Percentiles rank a stretch among this genome's conserved stretches.
phyloP scores from a whole-genome alignment of 805 yeast genomes.

The Trichomonascus vanleenenianus region DNA sequence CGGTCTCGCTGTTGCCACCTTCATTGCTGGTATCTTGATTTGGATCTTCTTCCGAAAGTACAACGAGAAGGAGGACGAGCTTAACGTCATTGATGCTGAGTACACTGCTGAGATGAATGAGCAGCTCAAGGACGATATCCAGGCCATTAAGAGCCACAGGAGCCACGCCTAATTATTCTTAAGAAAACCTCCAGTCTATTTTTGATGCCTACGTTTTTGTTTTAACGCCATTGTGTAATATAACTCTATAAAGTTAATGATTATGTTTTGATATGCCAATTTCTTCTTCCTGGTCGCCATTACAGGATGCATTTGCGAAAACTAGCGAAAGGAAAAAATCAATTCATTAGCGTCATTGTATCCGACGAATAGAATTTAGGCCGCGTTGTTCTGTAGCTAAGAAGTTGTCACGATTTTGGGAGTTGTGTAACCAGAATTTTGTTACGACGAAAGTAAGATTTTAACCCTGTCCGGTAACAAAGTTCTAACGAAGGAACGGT shows the following conservation, averaged over 20 bases:
- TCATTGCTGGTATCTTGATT: conserved; percentile 53
- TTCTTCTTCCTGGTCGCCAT: no score
- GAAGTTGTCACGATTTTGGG: no score
- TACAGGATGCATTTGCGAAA: background rate
- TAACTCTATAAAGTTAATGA: background rate
- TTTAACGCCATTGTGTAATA: background rate
- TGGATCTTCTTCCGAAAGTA: conserved; percentile 50
- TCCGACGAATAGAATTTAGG: no score
- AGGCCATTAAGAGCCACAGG: background rate
- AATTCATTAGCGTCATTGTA: no score
- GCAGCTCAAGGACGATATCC: conserved; percentile 12
- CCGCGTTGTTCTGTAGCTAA: no score
- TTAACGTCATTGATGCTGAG: conserved; percentile 43
- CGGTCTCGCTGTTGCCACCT: conserved; percentile 53
- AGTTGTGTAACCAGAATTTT: no score
- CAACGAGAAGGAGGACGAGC: conserved; percentile 49
- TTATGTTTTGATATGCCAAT: no score
- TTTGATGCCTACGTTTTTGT: background rate
- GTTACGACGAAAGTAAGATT: no score
- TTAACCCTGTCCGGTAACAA: no score
- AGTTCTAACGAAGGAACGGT: no score
- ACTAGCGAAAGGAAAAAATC: no score
- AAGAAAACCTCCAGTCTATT: background rate
- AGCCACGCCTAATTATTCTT: background rate
- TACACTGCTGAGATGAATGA: conserved; percentile 24